Evolutionary conservation across 176 grass and related monocot genomes (phyloP).

Genomic region (Juncus inflexus): DNA sequence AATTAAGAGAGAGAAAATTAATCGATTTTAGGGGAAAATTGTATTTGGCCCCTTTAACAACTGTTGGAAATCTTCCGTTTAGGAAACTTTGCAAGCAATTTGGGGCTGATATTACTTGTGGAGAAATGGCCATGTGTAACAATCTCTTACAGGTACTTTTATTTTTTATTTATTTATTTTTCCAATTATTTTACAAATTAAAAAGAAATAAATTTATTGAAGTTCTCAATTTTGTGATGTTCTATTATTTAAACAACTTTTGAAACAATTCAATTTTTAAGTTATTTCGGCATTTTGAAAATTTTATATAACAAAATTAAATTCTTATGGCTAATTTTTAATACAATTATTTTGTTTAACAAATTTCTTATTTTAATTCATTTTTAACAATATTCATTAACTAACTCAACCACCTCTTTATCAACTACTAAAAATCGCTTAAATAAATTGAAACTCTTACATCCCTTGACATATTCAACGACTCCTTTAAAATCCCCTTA

Average conservation of each 20-base stretch:
- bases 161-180: background rate
- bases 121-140: slow-evolving; percentile 97
- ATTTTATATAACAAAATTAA: no score
- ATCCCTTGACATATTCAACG: no score
- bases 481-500: background rate
- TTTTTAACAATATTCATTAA: no score
- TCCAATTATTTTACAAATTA: background rate
- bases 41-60: slow-evolving; percentile 84
- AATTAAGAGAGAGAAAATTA: slow-evolving; percentile 77
- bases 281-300: no score
- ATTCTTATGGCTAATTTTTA: no score
- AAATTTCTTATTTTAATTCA: no score
- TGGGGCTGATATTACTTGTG: slow-evolving; percentile 93
- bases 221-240: background rate
- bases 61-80: slow-evolving; percentile 95
- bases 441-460: no score
- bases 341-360: no score
- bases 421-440: no score
- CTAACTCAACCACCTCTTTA: no score
- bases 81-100: slow-evolving; percentile 79
- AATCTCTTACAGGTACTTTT: slow-evolving; percentile 87
- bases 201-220: no score
- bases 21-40: slow-evolving; percentile 88
- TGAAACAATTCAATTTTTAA: no score
- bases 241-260: background rate